A percentile compares a stretch with the other conserved stretches of the same genome.
These are phyloP conservation scores for Drechslerella dactyloides DNA, from an alignment of 2,329 filamentous ascomycete species.

Conservation along the genomic window DNA sequence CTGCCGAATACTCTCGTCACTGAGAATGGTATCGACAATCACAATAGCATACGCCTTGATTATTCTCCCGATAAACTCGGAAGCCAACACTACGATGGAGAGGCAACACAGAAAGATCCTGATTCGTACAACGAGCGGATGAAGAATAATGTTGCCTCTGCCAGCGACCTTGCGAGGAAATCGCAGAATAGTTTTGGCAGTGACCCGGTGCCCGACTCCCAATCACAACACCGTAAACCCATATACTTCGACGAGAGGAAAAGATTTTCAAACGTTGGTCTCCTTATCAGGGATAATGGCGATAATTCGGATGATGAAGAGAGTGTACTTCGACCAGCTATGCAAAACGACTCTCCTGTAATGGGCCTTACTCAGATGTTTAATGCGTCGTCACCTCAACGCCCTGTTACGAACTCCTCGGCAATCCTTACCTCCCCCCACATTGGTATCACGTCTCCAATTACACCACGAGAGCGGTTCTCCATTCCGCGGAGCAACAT, in stretches of 20 bases:
- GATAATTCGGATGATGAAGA: slow-evolving; percentile 31
- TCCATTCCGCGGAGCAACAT: slow-evolving; percentile 1
- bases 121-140: slow-evolving; percentile 34
- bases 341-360: slow-evolving; percentile 17
- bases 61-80: slow-evolving; percentile 31
- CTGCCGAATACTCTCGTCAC: slow-evolving; percentile 29
- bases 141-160: slow-evolving; percentile 18
- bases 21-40: slow-evolving; percentile 4
- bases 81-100: slow-evolving; percentile 14
- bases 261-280: slow-evolving; percentile 18
- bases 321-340: slow-evolving; percentile 15
- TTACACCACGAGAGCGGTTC: background rate
- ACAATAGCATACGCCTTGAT: slow-evolving; percentile 22
- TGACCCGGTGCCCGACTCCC: slow-evolving; percentile 22
- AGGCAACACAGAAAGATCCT: slow-evolving; percentile 29
- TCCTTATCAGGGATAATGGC: slow-evolving; percentile 5
- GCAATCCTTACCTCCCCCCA: slow-evolving; percentile 18
- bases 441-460: slow-evolving; percentile 15
- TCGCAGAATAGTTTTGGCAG: slow-evolving; percentile 5
- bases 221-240: slow-evolving; percentile 17
- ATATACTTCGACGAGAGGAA: slow-evolving; percentile 30
- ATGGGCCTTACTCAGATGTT: slow-evolving; percentile 34
- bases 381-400: slow-evolving; percentile 26
- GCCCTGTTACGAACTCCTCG: slow-evolving; percentile 16
- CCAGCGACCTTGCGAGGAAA: slow-evolving; percentile 7